A percentile compares a stretch with the other conserved stretches of the same genome.
These are phyloP conservation scores for Ophiosphaerella narmari DNA, from an alignment of 2,329 filamentous ascomycete species.

Conservation along the genomic window DNA sequence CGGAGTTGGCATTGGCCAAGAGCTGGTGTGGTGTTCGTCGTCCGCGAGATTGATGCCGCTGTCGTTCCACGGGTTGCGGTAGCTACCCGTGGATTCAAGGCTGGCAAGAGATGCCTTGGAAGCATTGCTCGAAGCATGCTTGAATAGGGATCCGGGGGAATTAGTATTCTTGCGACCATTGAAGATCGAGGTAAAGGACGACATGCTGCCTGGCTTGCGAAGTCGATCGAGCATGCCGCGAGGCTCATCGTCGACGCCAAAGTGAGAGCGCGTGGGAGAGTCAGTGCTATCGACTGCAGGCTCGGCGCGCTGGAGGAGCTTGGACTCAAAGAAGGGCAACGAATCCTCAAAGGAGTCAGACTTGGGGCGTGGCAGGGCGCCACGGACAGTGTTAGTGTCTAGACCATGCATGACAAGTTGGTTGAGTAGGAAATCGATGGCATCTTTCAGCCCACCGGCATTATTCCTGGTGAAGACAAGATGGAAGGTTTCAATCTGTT, in stretches of 20 bases:
- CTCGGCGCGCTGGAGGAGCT: conserved; percentile 90
- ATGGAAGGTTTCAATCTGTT: conserved; percentile 51
- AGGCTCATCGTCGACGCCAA: conserved; percentile 77
- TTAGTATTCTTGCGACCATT: conserved; percentile 93
- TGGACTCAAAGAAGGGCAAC: conserved; percentile 94
- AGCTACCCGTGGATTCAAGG: conserved; percentile 93
- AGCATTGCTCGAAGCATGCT: conserved; percentile 80
- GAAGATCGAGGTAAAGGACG: conserved; percentile 93
- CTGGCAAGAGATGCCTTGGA: conserved; percentile 96
- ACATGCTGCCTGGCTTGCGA: conserved; percentile 92
- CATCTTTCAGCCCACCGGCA: conserved; percentile 90
- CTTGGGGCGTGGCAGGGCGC: conserved; percentile 95
- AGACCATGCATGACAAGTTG: conserved; percentile 86
- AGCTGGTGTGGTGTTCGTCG: conserved; percentile 63
- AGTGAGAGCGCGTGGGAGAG: conserved; percentile 84
- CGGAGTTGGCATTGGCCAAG: conserved; percentile 47
- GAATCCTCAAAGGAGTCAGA: conserved; percentile 99
- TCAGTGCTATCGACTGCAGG: conserved; percentile 75
- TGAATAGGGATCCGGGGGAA: conserved; percentile 80
- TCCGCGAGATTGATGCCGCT: conserved; percentile 93
- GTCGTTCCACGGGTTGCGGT: conserved; percentile 98
- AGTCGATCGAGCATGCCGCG: conserved; percentile 84
- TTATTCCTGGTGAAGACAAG: conserved; percentile 90
- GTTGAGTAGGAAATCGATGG: conserved; percentile 89
- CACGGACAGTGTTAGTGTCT: conserved; percentile 82